Evolutionary conservation across 2,329 filamentous ascomycete genomes (phyloP), one percentile per base, ranked within the genome.

Genomic region (Monosporascus ibericus): DNA sequence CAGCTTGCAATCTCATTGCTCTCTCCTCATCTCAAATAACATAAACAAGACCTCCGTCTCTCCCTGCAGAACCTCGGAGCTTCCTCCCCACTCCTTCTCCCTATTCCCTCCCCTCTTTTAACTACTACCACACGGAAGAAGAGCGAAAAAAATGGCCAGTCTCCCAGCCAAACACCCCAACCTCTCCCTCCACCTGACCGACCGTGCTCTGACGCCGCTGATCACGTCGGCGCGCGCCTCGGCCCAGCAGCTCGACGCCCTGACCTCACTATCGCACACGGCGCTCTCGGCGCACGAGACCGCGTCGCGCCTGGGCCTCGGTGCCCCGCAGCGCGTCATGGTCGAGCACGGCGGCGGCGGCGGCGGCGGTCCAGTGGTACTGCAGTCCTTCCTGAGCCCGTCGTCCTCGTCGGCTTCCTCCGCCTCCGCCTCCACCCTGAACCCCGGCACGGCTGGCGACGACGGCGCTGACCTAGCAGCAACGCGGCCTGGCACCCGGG

Each of bases 171-270:
- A 79, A 59, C 73, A 79, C 65, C 78, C 78, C 37, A 66, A 70
- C 53, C 72, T 82, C 50, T 72, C 76, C 58, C 72, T 82, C 55
- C 78, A 82, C 71, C 75, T 85, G 54, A 75, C 78, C 58, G 81
- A 84, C 72, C 70, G 75, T 54, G 70, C 76, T 54, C 75, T 81
- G 58, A 80, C 78, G 5, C 79, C 81, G 34, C 74, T 85, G 58
- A 74, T 85, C 63, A 78, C 77, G 20, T 80, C 78, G 27, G 75
- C 77, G 52, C 70, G 68, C 49, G 71, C 71, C 22, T 67, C 68
- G 50, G 65, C 68, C 6, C 73, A 75, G 51, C 71, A 75, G 51
- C 72, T 75, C 53, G 70, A 75, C 49, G 72, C 78, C n/a, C 75
- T 85, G 49, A 74, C 77, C 6, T 65, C 72, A 5, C 74, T 85